Conservation (phyloP, 805 yeast genomes). For the Spencermartinsiella europaea region DNA sequence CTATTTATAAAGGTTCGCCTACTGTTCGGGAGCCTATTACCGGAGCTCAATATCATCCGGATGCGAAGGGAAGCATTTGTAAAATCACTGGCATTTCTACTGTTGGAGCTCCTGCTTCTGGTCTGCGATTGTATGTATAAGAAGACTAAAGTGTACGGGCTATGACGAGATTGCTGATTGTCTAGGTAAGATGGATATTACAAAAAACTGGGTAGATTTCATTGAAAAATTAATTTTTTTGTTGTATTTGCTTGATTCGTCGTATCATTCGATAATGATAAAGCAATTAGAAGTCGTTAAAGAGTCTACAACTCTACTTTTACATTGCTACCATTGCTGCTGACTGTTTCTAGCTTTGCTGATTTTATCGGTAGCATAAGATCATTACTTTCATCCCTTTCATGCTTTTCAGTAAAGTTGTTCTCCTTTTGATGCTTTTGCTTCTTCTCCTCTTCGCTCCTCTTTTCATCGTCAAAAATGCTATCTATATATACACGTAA, state of each 20-base stretch:
- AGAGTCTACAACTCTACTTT: no score
- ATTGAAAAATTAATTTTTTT: background rate
- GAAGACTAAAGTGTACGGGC: background rate
- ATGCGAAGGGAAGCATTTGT: slow-evolving; percentile 76
- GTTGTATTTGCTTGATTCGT: background rate
- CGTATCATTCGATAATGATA: background rate
- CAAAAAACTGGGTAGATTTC: no score
- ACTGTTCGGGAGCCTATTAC: slow-evolving; percentile 74
- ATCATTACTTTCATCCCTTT: background rate
- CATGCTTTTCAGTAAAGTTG: background rate
- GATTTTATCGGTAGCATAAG: background rate
- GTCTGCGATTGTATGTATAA: slow-evolving; percentile 49
- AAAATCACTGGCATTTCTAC: slow-evolving; percentile 66
- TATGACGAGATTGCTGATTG: background rate
- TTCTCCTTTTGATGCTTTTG: background rate
- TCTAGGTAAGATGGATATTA: background rate
- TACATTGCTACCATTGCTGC: no score
- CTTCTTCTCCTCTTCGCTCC: background rate
- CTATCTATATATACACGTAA: slow-evolving; percentile 1
- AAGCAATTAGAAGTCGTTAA: no score
- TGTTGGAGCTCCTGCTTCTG: slow-evolving; percentile 90
- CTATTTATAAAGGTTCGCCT: slow-evolving; percentile 76
- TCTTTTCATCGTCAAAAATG: background rate
- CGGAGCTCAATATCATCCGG: slow-evolving; percentile 78
- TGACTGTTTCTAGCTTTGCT: no score